A percentile compares a stretch with the other conserved stretches of the same genome.
Evolutionary conservation across 306 rosid species (phyloP).

Genomic region (Aeschynomene evenia): DNA sequence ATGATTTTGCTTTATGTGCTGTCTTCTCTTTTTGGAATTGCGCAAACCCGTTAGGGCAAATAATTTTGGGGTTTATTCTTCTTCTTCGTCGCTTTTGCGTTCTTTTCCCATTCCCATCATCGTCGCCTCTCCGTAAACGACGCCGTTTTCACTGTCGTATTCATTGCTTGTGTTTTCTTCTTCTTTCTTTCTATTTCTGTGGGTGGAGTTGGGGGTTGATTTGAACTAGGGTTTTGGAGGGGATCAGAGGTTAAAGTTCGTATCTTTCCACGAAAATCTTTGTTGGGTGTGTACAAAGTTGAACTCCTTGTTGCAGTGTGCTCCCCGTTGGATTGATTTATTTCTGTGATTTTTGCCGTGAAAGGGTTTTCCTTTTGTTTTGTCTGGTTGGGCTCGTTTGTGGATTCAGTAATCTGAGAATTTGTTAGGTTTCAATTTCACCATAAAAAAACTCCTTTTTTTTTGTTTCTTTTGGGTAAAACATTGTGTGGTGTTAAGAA

Average conservation of each 20-base stretch:
- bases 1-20: neutral
- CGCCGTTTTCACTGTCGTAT: slow-evolving; percentile 23
- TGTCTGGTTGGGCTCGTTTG: slow-evolving; percentile 24
- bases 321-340: slow-evolving; percentile 28
- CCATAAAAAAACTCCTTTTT: neutral
- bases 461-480: neutral
- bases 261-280: slow-evolving; percentile 19
- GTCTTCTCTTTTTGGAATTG: slow-evolving; percentile 24
- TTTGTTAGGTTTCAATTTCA: slow-evolving; percentile 21
- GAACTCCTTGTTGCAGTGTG: slow-evolving; percentile 16
- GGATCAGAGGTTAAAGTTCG: slow-evolving; percentile 41
- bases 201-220: slow-evolving; percentile 25
- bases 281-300: slow-evolving; percentile 22
- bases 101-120: slow-evolving; percentile 28
- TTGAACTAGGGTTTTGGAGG: slow-evolving; percentile 41
- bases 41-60: neutral
- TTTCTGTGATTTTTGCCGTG: neutral
- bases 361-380: neutral
- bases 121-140: slow-evolving; percentile 24
- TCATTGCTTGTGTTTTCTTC: neutral
- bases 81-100: neutral
- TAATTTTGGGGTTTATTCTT: slow-evolving; percentile 21
- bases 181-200: neutral
- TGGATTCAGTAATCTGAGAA: slow-evolving; percentile 23
- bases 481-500: neutral